A percentile compares a stretch with the other conserved stretches of the same genome.
These are phyloP conservation scores for Metschnikowia chrysomelidarum DNA, from an alignment of 805 yeast genomes.

Conservation along the genomic window DNA sequence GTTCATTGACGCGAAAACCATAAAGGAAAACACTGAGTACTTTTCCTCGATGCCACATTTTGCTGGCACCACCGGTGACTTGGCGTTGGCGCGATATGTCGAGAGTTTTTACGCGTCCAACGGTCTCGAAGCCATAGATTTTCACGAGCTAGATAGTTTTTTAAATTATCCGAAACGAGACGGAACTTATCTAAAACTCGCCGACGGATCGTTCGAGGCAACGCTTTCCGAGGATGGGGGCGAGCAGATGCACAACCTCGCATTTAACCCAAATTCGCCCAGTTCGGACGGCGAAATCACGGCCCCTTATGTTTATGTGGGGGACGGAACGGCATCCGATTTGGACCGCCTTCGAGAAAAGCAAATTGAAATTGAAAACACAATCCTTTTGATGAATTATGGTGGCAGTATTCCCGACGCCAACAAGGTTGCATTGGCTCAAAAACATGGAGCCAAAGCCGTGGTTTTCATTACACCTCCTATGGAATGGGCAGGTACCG, in stretches of 20 bases:
- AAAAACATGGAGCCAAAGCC: conserved; percentile 56
- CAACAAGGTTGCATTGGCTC: conserved; percentile 48
- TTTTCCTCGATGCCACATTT: conserved; percentile 79
- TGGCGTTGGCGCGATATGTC: conserved; percentile 66
- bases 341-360: conserved; percentile 38
- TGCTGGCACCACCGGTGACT: conserved; percentile 86
- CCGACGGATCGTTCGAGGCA: conserved; percentile 39
- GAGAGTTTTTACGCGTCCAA: conserved; percentile 55
- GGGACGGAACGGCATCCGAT: conserved; percentile 63
- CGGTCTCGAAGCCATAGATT: conserved; percentile 52
- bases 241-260: conserved; percentile 37
- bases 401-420: conserved; percentile 43
- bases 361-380: conserved; percentile 41
- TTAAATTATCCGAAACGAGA: conserved; percentile 59
- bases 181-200: conserved; percentile 27
- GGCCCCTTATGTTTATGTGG: conserved; percentile 59
- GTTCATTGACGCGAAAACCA: conserved; percentile 49
- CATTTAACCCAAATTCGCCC: conserved; percentile 68
- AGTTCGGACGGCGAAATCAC: conserved; percentile 50
- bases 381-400: conserved; percentile 60
- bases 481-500: conserved; percentile 19
- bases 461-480: conserved; percentile 57
- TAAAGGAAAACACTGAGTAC: conserved; percentile 69
- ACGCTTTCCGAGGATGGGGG: conserved; percentile 32
- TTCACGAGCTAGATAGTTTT: conserved; percentile 51